phyloP scores from a whole-genome alignment of 2,329 filamentous ascomycete genomes.

The Penicillium freii region DNA sequence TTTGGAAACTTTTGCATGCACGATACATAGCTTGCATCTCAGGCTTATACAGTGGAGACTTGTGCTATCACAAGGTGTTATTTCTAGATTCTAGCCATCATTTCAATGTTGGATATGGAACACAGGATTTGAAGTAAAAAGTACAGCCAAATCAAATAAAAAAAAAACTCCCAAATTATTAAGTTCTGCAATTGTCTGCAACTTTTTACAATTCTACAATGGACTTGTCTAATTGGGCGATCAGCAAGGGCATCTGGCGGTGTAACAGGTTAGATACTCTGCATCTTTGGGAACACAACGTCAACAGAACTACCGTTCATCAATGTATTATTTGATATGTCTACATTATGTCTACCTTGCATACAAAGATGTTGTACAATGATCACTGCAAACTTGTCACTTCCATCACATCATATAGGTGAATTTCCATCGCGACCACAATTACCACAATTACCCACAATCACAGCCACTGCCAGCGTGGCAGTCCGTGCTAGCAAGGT shows the following conservation, averaged over 20 bases:
- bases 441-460: not conserved
- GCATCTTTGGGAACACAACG: not conserved
- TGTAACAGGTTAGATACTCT: not conserved
- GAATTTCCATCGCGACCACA: not conserved
- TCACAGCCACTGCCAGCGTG: conserved; percentile 21
- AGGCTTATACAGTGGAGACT: not conserved
- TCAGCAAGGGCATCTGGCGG: not conserved
- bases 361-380: not conserved
- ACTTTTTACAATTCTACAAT: not conserved
- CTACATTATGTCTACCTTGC: not conserved
- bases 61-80: not conserved
- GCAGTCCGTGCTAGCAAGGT: conserved; percentile 18
- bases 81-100: not conserved
- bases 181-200: not conserved
- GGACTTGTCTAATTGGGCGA: not conserved
- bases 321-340: not conserved
- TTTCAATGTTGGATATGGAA: not conserved
- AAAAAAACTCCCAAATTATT: not conserved
- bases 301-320: not conserved
- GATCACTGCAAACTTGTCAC: not conserved
- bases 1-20: conserved; percentile 3
- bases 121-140: not conserved
- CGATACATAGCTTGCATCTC: not conserved
- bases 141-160: not conserved
- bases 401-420: not conserved